phyloP scores from a whole-genome alignment of 345 rosid species.

The Eucalyptus curtisii region DNA sequence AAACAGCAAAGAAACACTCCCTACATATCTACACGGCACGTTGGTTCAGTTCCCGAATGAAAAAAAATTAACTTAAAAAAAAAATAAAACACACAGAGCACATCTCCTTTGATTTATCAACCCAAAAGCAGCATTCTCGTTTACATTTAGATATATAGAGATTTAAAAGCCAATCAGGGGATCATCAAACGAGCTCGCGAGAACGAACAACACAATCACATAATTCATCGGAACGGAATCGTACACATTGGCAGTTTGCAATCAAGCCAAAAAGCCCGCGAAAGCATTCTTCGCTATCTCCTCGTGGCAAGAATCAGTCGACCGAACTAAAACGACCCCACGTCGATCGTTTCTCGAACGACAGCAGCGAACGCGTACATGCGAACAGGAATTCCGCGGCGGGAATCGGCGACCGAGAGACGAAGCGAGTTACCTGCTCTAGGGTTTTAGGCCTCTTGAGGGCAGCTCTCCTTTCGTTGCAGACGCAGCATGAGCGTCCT shows the following conservation, averaged over 20 bases:
- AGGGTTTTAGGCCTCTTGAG: conserved; percentile 91
- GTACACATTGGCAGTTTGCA: background rate
- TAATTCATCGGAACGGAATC: background rate
- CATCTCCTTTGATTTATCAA: background rate
- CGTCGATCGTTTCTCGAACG: background rate
- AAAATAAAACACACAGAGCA: too few species aligned
- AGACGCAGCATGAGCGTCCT: conserved; percentile 48
- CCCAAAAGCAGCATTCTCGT: background rate
- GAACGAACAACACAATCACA: background rate
- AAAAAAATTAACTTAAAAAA: too few species aligned
- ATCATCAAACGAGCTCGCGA: background rate
- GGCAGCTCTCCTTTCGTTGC: conserved; percentile 48
- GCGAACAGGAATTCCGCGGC: background rate
- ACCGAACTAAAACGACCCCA: background rate
- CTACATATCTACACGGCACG: conserved; percentile 55
- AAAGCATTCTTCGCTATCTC: background rate
- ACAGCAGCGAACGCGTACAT: background rate
- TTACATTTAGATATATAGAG: background rate
- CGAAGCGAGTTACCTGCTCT: conserved; percentile 38
- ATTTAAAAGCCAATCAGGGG: background rate
- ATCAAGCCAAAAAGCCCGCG: background rate
- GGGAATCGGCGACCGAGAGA: background rate
- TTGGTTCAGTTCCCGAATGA: background rate
- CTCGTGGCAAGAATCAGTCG: background rate
- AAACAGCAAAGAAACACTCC: conserved; percentile 74